Percentiles rank a stretch among this genome's conserved stretches.
Conservation (phyloP, 2,329 filamentous ascomycete genomes). For the Mariannaea elegans region DNA sequence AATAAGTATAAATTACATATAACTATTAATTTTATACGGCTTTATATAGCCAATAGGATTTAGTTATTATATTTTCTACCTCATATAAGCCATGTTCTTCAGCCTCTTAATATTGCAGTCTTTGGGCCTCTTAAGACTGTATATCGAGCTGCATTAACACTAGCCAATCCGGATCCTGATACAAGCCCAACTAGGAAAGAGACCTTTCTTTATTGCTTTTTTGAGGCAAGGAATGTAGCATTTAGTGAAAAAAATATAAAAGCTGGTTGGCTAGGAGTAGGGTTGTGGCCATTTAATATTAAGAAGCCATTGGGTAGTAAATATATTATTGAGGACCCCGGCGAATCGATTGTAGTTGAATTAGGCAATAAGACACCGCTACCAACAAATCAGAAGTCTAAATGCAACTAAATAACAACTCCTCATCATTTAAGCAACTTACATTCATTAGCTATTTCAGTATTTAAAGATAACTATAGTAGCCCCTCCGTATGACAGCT, state of each 20-base stretch:
- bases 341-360: neutral
- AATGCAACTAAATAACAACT: neutral
- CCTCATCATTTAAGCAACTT: neutral
- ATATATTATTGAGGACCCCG: neutral
- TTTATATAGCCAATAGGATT: neutral
- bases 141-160: neutral
- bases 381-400: neutral
- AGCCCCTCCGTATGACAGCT: neutral
- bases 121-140: too few species aligned
- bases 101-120: too few species aligned
- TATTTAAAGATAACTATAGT: too few species aligned
- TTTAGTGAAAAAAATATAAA: neutral
- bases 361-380: neutral
- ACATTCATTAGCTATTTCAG: neutral
- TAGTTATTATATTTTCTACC: too few species aligned
- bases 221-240: neutral
- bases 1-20: neutral
- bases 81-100: too few species aligned
- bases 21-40: neutral
- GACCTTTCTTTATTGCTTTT: too few species aligned
- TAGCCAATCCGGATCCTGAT: neutral
- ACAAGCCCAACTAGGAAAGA: neutral
- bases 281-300: neutral
- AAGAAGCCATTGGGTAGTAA: too few species aligned
- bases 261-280: neutral